phyloP scores from a whole-genome alignment of 2,329 filamentous ascomycete species.

The Cytospora piceae region DNA sequence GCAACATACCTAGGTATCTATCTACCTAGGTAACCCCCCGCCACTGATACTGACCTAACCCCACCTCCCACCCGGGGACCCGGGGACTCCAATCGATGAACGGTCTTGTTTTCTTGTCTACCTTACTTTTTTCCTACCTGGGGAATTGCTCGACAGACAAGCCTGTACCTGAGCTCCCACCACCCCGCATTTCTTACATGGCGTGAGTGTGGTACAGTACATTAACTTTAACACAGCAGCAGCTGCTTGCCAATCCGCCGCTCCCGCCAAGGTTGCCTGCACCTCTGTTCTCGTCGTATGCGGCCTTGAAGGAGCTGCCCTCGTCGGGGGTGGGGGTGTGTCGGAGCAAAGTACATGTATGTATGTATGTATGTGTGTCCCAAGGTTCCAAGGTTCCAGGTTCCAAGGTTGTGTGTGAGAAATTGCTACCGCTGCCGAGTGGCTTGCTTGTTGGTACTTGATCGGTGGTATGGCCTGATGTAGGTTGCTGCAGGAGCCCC shows the following conservation, averaged over 20 bases:
- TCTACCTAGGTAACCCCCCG: too few relatives aligned
- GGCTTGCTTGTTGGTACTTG: neutral
- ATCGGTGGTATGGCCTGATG: neutral
- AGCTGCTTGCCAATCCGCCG: neutral
- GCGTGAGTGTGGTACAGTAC: neutral
- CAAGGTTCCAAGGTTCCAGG: too few relatives aligned
- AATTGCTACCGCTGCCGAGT: neutral
- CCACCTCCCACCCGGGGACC: too few relatives aligned
- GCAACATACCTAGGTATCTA: too few relatives aligned
- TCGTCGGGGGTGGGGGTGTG: too few relatives aligned
- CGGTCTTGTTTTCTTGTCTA: too few relatives aligned
- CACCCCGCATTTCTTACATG: neutral
- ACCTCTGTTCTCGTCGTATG: slow-evolving; percentile 1
- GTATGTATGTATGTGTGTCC: too few relatives aligned
- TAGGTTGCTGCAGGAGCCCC: neutral
- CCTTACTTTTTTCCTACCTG: neutral
- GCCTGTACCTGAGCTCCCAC: too few relatives aligned
- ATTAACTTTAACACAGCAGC: too few relatives aligned
- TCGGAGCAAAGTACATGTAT: too few relatives aligned
- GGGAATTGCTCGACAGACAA: neutral
- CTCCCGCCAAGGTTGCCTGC: neutral
- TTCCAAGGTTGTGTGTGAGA: neutral
- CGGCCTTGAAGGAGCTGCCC: neutral
- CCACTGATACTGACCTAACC: too few relatives aligned
- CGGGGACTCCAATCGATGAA: too few relatives aligned